Conservation (phyloP, 2,329 filamentous ascomycete genomes). For the Sclerotinia trifoliorum region DNA sequence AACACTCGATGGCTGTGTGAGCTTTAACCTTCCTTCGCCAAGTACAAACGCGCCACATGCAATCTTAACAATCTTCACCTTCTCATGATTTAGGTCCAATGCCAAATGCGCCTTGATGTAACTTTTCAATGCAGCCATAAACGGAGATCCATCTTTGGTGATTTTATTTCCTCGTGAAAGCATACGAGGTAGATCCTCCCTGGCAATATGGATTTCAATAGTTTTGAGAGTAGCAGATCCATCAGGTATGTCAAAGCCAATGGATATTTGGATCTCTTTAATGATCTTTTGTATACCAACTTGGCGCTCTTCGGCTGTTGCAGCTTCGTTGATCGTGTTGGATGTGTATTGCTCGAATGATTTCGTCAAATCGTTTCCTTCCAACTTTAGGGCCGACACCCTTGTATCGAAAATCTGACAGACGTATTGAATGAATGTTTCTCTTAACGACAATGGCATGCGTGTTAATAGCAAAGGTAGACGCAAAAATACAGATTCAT, state of each 20-base stretch:
- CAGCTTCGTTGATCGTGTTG: conserved; percentile 30
- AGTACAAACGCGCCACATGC: conserved; percentile 45
- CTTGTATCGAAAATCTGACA: conserved; percentile 46
- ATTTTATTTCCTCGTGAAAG: conserved; percentile 33
- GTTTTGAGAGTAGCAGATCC: conserved; percentile 40
- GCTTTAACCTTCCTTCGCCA: conserved; percentile 44
- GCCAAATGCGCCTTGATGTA: conserved; percentile 46
- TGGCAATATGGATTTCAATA: conserved; percentile 45
- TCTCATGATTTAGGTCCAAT: conserved; percentile 43
- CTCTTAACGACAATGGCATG: conserved; percentile 46
- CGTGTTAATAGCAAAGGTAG: conserved; percentile 47
- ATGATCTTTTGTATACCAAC: conserved; percentile 28
- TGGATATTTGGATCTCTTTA: conserved; percentile 33
- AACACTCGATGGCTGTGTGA: conserved; percentile 33
- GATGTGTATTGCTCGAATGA: conserved; percentile 37
- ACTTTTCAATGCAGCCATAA: conserved; percentile 43
- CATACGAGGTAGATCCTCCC: conserved; percentile 42
- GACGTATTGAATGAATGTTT: conserved; percentile 46
- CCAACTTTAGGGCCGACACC: conserved; percentile 42
- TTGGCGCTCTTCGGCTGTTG: conserved; percentile 28
- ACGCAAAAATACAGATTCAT: conserved; percentile 41
- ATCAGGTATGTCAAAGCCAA: conserved; percentile 37
- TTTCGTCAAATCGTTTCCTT: conserved; percentile 41
- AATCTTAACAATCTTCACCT: conserved; percentile 44
- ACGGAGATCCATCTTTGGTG: conserved; percentile 35